Base-by-base conservation (phyloP, 2,329 filamentous ascomycete genomes). In the Daldinia eschscholtzii region DNA sequence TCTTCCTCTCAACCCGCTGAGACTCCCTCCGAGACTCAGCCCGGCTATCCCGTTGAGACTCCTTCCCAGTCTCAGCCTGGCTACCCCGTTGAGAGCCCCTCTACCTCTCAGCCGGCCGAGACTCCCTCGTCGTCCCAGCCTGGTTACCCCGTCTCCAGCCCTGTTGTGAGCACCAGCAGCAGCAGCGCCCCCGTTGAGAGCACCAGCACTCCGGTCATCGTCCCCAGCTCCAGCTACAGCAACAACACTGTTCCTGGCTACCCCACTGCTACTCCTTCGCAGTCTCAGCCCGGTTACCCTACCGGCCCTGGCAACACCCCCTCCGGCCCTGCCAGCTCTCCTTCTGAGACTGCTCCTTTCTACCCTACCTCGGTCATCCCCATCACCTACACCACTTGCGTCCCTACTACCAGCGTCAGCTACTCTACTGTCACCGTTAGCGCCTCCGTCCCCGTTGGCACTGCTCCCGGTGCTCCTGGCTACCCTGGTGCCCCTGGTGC, bases 321-420 rank as follows among this genome's bases (percentile, higher is more conserved):
- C 53, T 65, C 56, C 53, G 73, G 76, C 53, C 76, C 70, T 53
- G 73, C 77, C 55, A 33, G 18, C 33, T 53, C 64, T 33, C 28
- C 68, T 12, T 46, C 72, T n/a, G 50, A 41, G 59, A 55, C 67
- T 48, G 65, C 57, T 53, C 62, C 71, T 39, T 39, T 39, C 46
- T 74, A 74, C 74, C 84, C 83, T 76, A 87, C 85, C 81, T 73
- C 75, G 7, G 64, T 76, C 67, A 67, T 76, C 70, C 71, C 76
- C 42, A 59, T 76, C 61, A 77, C 75, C 71, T 75, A 74, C 82
- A 85, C 85, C 78, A 88, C 86, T 81, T 76, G 73, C 46, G 72
- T 76, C 30, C 73, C 75, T 39, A 76, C 73, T 68, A 72, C 69
- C 64, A 60, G 57, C 44, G 74, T 76, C 72, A 75, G 73, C 73